These are phyloP conservation scores for Colletotrichum paranaense DNA, from an alignment of 2,329 filamentous ascomycete genomes.

Conservation along the genomic window DNA sequence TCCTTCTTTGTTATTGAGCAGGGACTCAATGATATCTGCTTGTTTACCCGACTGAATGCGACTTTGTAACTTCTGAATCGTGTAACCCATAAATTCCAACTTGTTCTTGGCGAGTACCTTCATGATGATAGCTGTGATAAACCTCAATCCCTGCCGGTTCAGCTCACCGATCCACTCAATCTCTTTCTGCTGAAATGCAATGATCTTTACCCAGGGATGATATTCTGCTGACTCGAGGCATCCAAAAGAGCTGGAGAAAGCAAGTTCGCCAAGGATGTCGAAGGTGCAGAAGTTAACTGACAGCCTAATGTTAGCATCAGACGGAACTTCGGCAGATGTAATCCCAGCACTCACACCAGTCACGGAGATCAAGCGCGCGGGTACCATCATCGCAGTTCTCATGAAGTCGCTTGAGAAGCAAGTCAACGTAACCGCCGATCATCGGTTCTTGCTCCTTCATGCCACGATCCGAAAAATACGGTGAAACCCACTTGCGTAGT, in stretches of 20 bases:
- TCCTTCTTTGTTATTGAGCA: not conserved
- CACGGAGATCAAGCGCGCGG: not conserved
- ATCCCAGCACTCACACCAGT: constrained; percentile 1
- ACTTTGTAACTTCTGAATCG: not conserved
- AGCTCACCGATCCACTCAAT: not conserved
- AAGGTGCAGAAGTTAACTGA: constrained; percentile 42
- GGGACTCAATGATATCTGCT: not conserved
- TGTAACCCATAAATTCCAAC: not conserved
- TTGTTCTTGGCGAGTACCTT: not conserved
- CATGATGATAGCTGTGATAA: not conserved
- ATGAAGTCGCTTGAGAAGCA: constrained; percentile 37
- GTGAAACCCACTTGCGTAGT: constrained; percentile 38
- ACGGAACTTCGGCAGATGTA: too few relatives aligned
- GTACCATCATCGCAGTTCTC: constrained; percentile 8
- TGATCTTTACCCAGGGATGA: not conserved
- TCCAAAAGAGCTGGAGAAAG: constrained; percentile 42
- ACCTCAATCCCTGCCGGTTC: not conserved
- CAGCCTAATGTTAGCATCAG: too few relatives aligned
- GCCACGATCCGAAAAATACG: constrained; percentile 43
- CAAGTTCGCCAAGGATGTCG: constrained; percentile 44
- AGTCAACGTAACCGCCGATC: constrained; percentile 42
- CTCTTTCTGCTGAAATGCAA: not conserved
- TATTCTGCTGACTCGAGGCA: constrained; percentile 36
- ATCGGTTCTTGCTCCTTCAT: constrained; percentile 44
- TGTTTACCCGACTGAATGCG: not conserved